Percentiles rank a stretch among this genome's conserved stretches.
Conservation (phyloP, 2,329 filamentous ascomycete species). For the Cadophora sp. region DNA sequence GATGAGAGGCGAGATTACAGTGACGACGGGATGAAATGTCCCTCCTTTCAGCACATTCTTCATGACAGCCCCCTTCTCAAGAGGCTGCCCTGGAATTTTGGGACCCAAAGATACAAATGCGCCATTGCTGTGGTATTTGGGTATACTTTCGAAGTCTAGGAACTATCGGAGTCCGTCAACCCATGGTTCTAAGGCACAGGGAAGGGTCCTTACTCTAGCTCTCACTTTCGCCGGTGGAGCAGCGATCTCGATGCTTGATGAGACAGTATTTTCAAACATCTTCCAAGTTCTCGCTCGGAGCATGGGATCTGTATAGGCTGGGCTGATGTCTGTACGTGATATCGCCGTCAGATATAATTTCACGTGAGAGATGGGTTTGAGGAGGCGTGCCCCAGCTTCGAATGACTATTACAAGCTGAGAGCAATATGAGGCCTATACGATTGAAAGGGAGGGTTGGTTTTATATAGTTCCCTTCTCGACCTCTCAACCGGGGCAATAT, state of each 20-base stretch:
- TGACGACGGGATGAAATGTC: neutral
- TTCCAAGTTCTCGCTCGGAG: neutral
- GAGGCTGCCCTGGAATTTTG: neutral
- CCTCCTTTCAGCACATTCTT: neutral
- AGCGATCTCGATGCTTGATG: conserved; percentile 8
- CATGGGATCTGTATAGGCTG: neutral
- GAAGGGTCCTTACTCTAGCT: neutral
- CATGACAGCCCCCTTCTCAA: conserved; percentile 8
- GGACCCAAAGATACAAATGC: neutral
- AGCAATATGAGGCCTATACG: neutral
- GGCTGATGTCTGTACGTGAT: neutral
- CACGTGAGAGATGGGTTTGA: neutral
- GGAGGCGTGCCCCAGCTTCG: neutral
- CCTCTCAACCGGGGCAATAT: neutral
- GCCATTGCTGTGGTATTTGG: conserved; percentile 10
- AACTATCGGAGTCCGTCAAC: neutral
- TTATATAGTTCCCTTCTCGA: neutral
- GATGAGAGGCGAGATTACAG: neutral
- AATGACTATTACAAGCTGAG: no score
- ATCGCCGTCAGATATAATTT: neutral
- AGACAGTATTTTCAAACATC: neutral
- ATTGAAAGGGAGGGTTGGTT: neutral
- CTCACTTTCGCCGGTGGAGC: conserved; percentile 4
- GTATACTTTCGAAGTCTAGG: conserved; percentile 13
- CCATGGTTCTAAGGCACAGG: neutral